phyloP scores from a whole-genome alignment of 805 yeast genomes.

The Candida quercuum region DNA sequence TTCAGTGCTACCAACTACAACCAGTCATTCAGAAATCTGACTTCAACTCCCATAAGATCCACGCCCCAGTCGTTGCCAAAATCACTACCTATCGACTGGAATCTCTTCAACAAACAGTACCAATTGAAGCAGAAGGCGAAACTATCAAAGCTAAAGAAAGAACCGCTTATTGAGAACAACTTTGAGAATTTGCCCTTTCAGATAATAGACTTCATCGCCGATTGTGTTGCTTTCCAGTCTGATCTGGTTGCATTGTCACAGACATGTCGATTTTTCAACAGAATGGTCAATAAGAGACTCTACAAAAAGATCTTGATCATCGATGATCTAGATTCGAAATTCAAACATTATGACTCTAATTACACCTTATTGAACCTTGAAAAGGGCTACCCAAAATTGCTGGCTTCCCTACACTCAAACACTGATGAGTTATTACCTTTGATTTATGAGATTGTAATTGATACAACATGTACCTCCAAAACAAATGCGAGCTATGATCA shows the following conservation, averaged over 20 bases:
- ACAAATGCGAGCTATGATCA: slow-evolving; percentile 19
- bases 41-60: slow-evolving; percentile 21
- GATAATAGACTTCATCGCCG: slow-evolving; percentile 23
- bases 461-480: slow-evolving; percentile 19
- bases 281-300: slow-evolving; percentile 20
- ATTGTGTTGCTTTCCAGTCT: slow-evolving; percentile 22
- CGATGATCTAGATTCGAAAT: slow-evolving; percentile 18
- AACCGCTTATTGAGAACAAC: slow-evolving; percentile 12
- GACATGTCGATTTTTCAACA: slow-evolving; percentile 23
- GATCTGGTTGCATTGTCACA: slow-evolving; percentile 22
- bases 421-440: slow-evolving; percentile 17
- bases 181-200: slow-evolving; percentile 25
- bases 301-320: slow-evolving; percentile 22
- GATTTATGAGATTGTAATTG: slow-evolving; percentile 22
- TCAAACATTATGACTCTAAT: slow-evolving; percentile 18
- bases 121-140: slow-evolving; percentile 16
- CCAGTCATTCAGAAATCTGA: slow-evolving; percentile 18
- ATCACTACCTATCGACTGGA: slow-evolving; percentile 25
- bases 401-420: slow-evolving; percentile 24
- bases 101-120: slow-evolving; percentile 23
- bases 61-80: slow-evolving; percentile 23
- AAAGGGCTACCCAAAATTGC: slow-evolving; percentile 21
- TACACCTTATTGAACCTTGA: slow-evolving; percentile 19
- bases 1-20: neutral
- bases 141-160: slow-evolving; percentile 6